Base-by-base conservation (phyloP, 2,329 filamentous ascomycete genomes). In the Aspergillus sp. region DNA sequence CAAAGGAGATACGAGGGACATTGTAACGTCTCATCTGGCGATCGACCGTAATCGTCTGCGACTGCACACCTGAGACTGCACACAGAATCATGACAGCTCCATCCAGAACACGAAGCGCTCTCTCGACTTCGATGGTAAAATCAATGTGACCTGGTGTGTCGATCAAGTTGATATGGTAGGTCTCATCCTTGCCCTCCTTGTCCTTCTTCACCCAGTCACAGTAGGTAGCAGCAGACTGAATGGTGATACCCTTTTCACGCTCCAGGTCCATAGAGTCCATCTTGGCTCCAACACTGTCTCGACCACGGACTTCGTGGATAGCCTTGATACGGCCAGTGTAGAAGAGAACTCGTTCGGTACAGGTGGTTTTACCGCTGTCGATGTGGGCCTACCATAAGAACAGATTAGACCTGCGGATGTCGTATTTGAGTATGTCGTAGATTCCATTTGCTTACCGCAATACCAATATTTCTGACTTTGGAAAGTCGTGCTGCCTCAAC, bases 201-300 rank as follows among this genome's bases (percentile, higher is more conserved):
- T 88, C 84, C 68, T 81, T 84, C 75, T 95, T 96, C 54, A 86
- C 73, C 93, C 93, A 98, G 71, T 98, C 90, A 69, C 89, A 95
- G 68, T 95, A 98, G 1, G 93, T 98, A 26, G 93, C 93, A 8
- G 93, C 93, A 56, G 91, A 97, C 69, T 98, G 91, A 61, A 98
- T 98, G 45, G 93, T 98, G 67, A 98, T 98, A 60, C 93, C 93
- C 75, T 96, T 95, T 69, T 97, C 93, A 69, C 93, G 81, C 73
- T 98, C 93, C 56, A 98, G 77, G 58, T 98, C 93, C 93, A 98
- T 98, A 27, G 90, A 96, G 75, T 98, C 93, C 93, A 98, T 98
- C 76, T 98, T 98, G 48, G 93, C 93, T 53, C 93, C 93, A 33
- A 96, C 90, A 31, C 87, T 82, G 77, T 98, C 93, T 64, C 91